A percentile compares a stretch with the other conserved stretches of the same genome.
Conservation (phyloP, 2,329 filamentous ascomycete genomes). For the Ophiostoma piceae region DNA sequence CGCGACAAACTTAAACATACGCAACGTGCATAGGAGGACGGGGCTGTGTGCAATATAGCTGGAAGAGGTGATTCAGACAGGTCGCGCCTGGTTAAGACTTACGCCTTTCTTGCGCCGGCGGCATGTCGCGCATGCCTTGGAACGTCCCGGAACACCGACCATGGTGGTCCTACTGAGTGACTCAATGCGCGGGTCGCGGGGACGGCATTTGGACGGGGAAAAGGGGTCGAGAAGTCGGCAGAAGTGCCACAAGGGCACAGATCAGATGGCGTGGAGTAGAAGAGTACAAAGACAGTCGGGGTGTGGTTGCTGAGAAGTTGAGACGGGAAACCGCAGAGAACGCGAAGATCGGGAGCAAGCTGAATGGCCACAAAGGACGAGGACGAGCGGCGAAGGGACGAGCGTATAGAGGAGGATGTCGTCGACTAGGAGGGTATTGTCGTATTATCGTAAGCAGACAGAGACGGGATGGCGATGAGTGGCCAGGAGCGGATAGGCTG, state of each 20-base stretch:
- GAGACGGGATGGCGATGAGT: background rate
- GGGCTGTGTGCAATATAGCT: background rate
- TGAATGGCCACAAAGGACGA: background rate
- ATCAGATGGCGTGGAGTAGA: background rate
- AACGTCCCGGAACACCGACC: constrained; percentile 29
- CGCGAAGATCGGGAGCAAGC: background rate
- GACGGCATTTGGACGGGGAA: constrained; percentile 19
- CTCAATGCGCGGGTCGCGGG: constrained; percentile 23
- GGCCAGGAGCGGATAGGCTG: background rate
- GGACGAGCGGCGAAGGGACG: background rate
- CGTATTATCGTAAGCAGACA: background rate
- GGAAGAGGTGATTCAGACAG: background rate
- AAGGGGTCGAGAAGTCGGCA: background rate
- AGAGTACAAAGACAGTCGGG: background rate
- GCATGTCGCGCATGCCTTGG: constrained; percentile 28
- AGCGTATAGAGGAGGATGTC: background rate
- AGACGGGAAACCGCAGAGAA: background rate
- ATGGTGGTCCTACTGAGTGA: constrained; percentile 22
- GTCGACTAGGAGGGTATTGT: background rate
- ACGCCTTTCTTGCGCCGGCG: constrained; percentile 29
- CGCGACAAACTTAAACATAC: background rate
- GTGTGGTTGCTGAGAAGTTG: background rate
- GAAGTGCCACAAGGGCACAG: background rate
- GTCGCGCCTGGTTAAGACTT: constrained; percentile 15
- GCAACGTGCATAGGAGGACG: background rate